Base-by-base conservation (phyloP, 345 rosid genomes). In the Corchorus olitorius region DNA sequence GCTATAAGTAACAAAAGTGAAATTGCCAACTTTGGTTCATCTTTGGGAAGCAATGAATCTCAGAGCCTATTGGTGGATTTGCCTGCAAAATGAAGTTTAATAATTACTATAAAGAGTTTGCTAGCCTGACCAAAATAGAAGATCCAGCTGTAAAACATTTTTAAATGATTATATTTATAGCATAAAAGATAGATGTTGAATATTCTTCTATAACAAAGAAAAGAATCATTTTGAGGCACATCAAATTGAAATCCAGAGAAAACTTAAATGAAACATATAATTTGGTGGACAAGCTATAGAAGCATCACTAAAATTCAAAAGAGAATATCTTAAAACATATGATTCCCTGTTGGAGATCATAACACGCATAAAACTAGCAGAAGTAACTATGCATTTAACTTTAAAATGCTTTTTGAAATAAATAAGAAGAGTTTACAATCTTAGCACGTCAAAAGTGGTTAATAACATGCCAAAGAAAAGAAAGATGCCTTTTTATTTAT, bases 31-130 rank as follows among this genome's bases (percentile, higher is more conserved):
- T 91, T 97, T 48, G 94, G 94, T 78, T 97, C 98, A 85, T 94
- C 99, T 86, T 87, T 92, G 9, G 99, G 89, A 78, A 94, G 92
- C 85, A 97, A 86, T 1, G 99, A 91, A 79, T 97, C 99, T 76
- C 97, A 84, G 54, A 97, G 87, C 80, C 99, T 87, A 81, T 89
- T 90, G 59, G 97, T 92, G 67, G 99, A 97, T 86, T 97, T 97
- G 98, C 97, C 99, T 97, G 95, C 89, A 84, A 3, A 59, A 56
- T 8, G 41, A 35, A 37, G 2, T 63, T 16, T 60, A 33, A 52
- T 16, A 52, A 49, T 72, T 45, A 62, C n/a, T n/a, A 72, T n/a
- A 76, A 72, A 35, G 8, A 52, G 20, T 34, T 20, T 3, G 17
- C 46, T 17, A 41, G 5, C 27, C 27, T 27, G 27, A 27, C 14